Percentiles rank a stretch among this genome's conserved stretches.
Evolutionary conservation across 2,329 filamentous ascomycete species (phyloP).

Genomic region (Capronia epimyces): DNA sequence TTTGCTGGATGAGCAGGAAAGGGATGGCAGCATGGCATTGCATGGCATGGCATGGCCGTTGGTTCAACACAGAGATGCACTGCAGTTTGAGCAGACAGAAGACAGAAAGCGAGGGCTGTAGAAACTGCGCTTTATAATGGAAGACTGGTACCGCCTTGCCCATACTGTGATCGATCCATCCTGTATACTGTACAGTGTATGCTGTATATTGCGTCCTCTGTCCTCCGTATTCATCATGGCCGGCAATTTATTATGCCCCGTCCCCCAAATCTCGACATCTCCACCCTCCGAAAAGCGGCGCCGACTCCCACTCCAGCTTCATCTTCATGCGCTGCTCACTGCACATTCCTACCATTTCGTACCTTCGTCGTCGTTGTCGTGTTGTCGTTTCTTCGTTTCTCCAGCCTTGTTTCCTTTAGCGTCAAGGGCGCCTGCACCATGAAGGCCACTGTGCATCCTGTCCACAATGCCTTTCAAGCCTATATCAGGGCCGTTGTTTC

Average conservation of each 20-base stretch:
- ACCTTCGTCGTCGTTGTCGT: too few relatives aligned
- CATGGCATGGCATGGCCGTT: not conserved
- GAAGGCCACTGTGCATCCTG: conserved; percentile 19
- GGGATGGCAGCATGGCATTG: not conserved
- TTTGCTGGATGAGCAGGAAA: not conserved
- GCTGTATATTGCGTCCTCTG: too few relatives aligned
- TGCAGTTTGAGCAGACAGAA: not conserved
- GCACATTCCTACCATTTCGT: conserved; percentile 3
- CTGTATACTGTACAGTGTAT: too few relatives aligned
- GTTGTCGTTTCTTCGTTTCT: not conserved
- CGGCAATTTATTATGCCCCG: too few relatives aligned
- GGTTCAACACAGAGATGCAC: not conserved
- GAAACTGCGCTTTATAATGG: not conserved
- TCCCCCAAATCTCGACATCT: not conserved
- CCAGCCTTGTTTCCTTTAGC: not conserved
- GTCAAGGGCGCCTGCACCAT: conserved; percentile 5
- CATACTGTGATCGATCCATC: too few relatives aligned
- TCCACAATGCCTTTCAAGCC: conserved; percentile 19
- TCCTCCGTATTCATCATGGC: too few relatives aligned
- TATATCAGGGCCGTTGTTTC: conserved; percentile 21
- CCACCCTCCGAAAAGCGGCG: too few relatives aligned
- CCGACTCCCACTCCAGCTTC: not conserved
- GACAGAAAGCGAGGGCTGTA: not conserved
- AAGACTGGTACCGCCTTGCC: too few relatives aligned
- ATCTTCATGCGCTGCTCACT: not conserved